A percentile compares a stretch with the other conserved stretches of the same genome.
phyloP scores from a whole-genome alignment of 169 alveolate genomes.

The Plasmodium vivax region DNA sequence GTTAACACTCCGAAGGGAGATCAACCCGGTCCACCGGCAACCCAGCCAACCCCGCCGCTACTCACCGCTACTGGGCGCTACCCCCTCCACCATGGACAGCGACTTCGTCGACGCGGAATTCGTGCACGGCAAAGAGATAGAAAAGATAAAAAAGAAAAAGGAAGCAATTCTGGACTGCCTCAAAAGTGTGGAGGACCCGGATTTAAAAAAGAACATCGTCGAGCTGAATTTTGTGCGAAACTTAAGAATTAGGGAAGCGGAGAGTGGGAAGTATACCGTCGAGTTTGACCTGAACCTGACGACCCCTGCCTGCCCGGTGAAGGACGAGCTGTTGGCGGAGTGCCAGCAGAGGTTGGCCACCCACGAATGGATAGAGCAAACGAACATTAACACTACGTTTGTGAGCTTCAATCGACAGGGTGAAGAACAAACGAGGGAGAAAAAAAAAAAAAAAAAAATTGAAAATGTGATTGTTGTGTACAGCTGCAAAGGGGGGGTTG shows the following conservation, averaged over 20 bases:
- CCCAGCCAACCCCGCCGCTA: neutral
- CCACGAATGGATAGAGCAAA: slow-evolving; percentile 80
- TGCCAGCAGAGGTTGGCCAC: slow-evolving; percentile 68
- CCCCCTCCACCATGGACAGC: slow-evolving; percentile 36
- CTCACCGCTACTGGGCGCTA: no score
- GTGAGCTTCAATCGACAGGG: slow-evolving; percentile 1
- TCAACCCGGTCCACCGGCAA: neutral
- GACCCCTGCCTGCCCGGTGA: slow-evolving; percentile 89
- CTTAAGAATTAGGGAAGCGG: slow-evolving; percentile 74
- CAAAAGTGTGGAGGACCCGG: slow-evolving; percentile 85
- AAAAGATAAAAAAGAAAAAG: slow-evolving; percentile 62
- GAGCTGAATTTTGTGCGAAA: slow-evolving; percentile 83
- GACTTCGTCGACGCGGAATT: slow-evolving; percentile 69
- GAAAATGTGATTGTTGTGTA: slow-evolving; percentile 92
- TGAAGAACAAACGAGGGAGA: neutral
- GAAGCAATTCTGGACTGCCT: slow-evolving; percentile 70
- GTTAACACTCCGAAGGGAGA: no score
- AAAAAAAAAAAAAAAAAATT: slow-evolving; percentile 18
- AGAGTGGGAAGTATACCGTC: slow-evolving; percentile 69
- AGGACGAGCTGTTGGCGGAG: slow-evolving; percentile 77
- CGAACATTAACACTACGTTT: slow-evolving; percentile 65
- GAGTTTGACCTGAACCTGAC: slow-evolving; percentile 83
- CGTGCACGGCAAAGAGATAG: slow-evolving; percentile 35
- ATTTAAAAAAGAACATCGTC: slow-evolving; percentile 85
- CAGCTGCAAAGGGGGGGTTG: slow-evolving; percentile 99